These are phyloP conservation scores for Myxozyma melibiosi DNA, from an alignment of 805 yeast species.

Conservation along the genomic window DNA sequence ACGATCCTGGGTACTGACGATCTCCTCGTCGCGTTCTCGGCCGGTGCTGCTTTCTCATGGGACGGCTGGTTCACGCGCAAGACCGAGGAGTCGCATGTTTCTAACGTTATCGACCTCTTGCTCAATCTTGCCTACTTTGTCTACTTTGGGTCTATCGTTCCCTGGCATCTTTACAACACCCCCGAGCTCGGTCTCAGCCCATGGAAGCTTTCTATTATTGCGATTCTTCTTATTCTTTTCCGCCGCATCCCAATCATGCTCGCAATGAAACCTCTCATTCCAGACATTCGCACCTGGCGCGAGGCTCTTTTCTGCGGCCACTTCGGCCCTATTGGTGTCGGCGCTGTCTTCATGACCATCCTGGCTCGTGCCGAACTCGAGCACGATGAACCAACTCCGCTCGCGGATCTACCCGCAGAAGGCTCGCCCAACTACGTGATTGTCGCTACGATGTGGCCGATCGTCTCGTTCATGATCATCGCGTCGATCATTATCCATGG, in stretches of 20 bases:
- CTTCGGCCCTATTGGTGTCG: slow-evolving; percentile 96
- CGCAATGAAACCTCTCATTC: slow-evolving; percentile 72
- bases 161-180: slow-evolving; percentile 79
- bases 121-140: slow-evolving; percentile 84
- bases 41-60: slow-evolving; percentile 94
- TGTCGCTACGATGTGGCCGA: slow-evolving; percentile 75
- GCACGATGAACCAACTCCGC: slow-evolving; percentile 59
- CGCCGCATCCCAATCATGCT: slow-evolving; percentile 84
- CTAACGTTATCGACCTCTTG: slow-evolving; percentile 84
- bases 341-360: slow-evolving; percentile 83
- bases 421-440: slow-evolving; percentile 59
- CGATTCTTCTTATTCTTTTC: slow-evolving; percentile 70
- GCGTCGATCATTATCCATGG: slow-evolving; percentile 91
- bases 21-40: slow-evolving; percentile 83
- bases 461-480: slow-evolving; percentile 75
- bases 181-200: slow-evolving; percentile 62
- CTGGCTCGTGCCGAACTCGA: slow-evolving; percentile 75
- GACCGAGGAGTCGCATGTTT: slow-evolving; percentile 83
- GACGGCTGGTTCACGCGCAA: slow-evolving; percentile 83
- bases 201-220: slow-evolving; percentile 78
- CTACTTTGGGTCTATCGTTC: slow-evolving; percentile 86
- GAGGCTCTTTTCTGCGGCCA: slow-evolving; percentile 94
- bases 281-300: slow-evolving; percentile 88
- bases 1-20: slow-evolving; percentile 88
- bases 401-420: slow-evolving; percentile 50